Conservation (phyloP, 345 rosid species). For the Murraya koenigii region DNA sequence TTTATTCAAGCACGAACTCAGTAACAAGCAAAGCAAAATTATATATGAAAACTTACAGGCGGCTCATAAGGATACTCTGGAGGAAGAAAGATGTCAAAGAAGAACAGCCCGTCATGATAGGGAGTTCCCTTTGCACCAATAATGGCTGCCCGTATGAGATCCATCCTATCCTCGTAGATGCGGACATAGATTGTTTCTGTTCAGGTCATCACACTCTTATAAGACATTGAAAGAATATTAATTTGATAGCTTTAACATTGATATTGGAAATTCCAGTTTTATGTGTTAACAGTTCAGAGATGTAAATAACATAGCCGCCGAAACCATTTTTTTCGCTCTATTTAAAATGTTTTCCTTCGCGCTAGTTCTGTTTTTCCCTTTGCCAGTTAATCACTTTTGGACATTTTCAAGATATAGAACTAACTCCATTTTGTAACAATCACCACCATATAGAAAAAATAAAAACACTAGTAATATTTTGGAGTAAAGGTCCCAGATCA, state of each 20-base stretch:
- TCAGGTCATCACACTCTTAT: constrained; percentile 2
- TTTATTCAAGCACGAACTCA: constrained; percentile 2
- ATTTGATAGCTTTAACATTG: not conserved
- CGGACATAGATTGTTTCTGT: constrained; percentile 86
- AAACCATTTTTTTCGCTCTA: not conserved
- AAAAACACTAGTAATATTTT: not conserved
- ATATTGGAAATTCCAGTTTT: not conserved
- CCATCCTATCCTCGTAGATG: constrained; percentile 78
- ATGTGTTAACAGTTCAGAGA: not conserved
- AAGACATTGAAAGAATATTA: not conserved
- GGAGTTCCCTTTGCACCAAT: constrained; percentile 91
- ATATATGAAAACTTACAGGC: constrained; percentile 58
- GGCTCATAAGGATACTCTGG: constrained; percentile 85
- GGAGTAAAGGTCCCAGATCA: not conserved
- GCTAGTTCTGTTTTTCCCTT: not conserved
- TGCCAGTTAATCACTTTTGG: not conserved
- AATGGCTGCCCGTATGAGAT: constrained; percentile 78
- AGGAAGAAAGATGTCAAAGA: constrained; percentile 84
- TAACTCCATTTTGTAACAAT: not conserved
- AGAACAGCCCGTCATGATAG: constrained; percentile 89
- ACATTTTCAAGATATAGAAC: not conserved
- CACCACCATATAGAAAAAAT: not conserved
- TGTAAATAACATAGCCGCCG: not conserved
- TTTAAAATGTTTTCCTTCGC: not conserved
- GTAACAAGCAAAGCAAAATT: constrained; percentile 2